Evolutionary conservation across 768 basidiomycete genomes (phyloP).

Genomic region (Omphalotus guepiniiformis): DNA sequence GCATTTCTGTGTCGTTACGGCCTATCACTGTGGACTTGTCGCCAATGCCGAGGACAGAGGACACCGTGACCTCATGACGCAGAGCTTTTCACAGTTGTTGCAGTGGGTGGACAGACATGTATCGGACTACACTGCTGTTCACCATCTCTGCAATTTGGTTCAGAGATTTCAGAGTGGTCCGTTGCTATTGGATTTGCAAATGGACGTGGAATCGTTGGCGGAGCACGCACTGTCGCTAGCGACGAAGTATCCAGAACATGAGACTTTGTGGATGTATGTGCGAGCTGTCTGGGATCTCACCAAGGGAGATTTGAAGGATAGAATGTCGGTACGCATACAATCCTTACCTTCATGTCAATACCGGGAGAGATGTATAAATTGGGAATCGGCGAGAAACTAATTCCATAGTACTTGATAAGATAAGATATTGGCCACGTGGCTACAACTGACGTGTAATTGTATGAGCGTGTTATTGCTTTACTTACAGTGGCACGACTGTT

Average conservation of each 20-base stretch:
- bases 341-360: neutral
- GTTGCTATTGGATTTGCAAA: slow-evolving; percentile 1
- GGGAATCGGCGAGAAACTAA: neutral
- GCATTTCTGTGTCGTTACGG: slow-evolving; percentile 39
- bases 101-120: slow-evolving; percentile 62
- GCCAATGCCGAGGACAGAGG: slow-evolving; percentile 1
- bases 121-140: slow-evolving; percentile 63
- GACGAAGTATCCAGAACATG: slow-evolving; percentile 47
- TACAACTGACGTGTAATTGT: slow-evolving; percentile 5
- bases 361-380: neutral
- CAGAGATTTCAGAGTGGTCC: slow-evolving; percentile 18
- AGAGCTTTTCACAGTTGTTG: slow-evolving; percentile 34
- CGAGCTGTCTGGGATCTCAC: slow-evolving; percentile 22
- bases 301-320: neutral
- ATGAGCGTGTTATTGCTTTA: no score
- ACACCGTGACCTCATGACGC: slow-evolving; percentile 30
- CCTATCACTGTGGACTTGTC: slow-evolving; percentile 18
- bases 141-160: slow-evolving; percentile 45
- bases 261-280: slow-evolving; percentile 63
- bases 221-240: slow-evolving; percentile 49
- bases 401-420: slow-evolving; percentile 1
- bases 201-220: slow-evolving; percentile 13
- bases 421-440: neutral
- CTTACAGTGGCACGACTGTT: neutral
- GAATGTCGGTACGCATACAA: neutral